Conservation (phyloP, 371 early-diverging fungal genomes). For the Rhizopus microsporus region DNA sequence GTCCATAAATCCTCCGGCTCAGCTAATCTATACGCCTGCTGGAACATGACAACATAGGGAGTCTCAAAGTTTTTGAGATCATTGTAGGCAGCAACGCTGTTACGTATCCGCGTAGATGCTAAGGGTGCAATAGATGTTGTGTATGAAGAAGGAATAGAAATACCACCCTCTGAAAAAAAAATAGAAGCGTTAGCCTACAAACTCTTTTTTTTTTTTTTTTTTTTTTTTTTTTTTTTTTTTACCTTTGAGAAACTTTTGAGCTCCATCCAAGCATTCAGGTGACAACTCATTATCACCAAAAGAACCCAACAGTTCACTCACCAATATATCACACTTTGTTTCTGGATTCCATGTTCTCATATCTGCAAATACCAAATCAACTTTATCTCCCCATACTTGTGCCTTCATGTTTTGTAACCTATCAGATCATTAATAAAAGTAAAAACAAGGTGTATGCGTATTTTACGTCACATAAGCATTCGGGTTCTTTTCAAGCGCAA, state of each 20-base stretch:
- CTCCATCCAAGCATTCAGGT: slow-evolving; percentile 96
- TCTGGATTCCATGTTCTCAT: slow-evolving; percentile 89
- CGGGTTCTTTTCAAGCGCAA: slow-evolving; percentile 94
- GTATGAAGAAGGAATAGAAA: slow-evolving; percentile 87
- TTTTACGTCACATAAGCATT: slow-evolving; percentile 87
- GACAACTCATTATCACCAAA: slow-evolving; percentile 98
- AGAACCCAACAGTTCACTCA: slow-evolving; percentile 90
- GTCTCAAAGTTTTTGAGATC: slow-evolving; percentile 75
- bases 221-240: slow-evolving; percentile 8
- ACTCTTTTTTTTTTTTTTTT: background rate
- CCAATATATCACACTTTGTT: slow-evolving; percentile 84
- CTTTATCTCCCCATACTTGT: slow-evolving; percentile 78
- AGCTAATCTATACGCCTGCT: slow-evolving; percentile 67
- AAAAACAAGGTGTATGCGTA: background rate
- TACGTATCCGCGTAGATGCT: slow-evolving; percentile 80
- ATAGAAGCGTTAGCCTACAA: background rate
- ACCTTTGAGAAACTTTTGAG: slow-evolving; percentile 81
- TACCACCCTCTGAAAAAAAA: slow-evolving; percentile 60
- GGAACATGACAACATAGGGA: slow-evolving; percentile 93
- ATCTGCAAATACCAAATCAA: slow-evolving; percentile 83
- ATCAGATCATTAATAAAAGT: background rate
- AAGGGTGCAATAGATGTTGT: slow-evolving; percentile 84
- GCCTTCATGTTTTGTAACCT: slow-evolving; percentile 79
- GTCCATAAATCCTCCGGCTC: slow-evolving; percentile 76
- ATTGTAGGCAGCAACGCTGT: slow-evolving; percentile 64